These are phyloP conservation scores for Rubia tinctorum DNA, from an alignment of 305 asterid genomes.

Conservation along the genomic window DNA sequence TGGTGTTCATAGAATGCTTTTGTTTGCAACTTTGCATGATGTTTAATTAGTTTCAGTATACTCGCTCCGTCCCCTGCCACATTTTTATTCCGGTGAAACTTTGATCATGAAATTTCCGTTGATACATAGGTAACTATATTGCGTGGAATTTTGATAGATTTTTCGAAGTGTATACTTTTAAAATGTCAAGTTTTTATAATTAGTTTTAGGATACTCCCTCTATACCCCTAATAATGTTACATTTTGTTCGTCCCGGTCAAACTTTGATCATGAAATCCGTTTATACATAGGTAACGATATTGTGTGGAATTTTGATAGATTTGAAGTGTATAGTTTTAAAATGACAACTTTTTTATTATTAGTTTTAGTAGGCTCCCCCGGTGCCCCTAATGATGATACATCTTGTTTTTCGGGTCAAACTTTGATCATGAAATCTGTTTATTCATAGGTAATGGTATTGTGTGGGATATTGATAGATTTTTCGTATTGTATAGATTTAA, in stretches of 20 bases:
- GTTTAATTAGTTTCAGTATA: background rate
- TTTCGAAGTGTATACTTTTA: too few species aligned
- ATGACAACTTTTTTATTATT: background rate
- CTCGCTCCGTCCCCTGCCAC: background rate
- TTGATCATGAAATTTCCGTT: background rate
- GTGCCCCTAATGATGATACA: background rate
- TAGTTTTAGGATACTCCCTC: background rate
- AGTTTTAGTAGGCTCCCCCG: background rate
- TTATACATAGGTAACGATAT: background rate
- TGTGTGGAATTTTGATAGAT: background rate
- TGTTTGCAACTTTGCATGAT: background rate
- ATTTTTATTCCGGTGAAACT: background rate
- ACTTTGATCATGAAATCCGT: background rate
- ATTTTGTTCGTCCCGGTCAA: background rate
- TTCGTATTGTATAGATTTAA: background rate
- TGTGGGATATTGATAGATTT: background rate
- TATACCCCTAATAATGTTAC: background rate
- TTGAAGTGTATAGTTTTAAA: background rate
- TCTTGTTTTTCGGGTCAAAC: background rate
- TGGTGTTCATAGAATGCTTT: background rate
- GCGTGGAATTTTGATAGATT: background rate
- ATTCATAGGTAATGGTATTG: too few species aligned
- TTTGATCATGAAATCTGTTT: background rate
- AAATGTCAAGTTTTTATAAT: too few species aligned
- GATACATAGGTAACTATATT: background rate